Evolutionary conservation across 495 filamentous ascomycete genomes (phyloP).

Genomic region (Aspergillus hancockii): DNA sequence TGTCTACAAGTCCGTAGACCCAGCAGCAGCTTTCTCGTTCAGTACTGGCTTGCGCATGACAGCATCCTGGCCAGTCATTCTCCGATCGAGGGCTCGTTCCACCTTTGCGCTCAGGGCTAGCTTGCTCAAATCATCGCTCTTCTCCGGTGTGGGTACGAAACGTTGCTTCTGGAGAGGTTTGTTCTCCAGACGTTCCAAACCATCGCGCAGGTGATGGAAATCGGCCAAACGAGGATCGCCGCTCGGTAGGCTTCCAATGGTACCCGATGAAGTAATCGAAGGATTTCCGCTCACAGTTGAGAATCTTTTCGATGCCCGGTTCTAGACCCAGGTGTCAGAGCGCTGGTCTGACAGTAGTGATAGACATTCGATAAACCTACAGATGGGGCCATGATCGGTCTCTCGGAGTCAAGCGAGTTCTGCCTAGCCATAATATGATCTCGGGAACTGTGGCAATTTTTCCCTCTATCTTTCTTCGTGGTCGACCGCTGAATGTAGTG

Average conservation of each 20-base stretch:
- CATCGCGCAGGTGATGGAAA: conserved; percentile 78
- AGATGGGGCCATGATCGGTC: conserved; percentile 75
- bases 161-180: conserved; percentile 82
- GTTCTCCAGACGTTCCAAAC: conserved; percentile 88
- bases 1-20: conserved; percentile 25
- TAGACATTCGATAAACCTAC: conserved; percentile 49
- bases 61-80: conserved; percentile 91
- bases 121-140: conserved; percentile 83
- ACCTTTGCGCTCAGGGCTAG: conserved; percentile 91
- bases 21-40: conserved; percentile 47
- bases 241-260: conserved; percentile 60
- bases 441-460: neutral
- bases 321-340: conserved; percentile 38
- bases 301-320: conserved; percentile 73
- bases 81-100: conserved; percentile 83
- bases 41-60: conserved; percentile 67
- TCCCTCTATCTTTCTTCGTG: neutral
- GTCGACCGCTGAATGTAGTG: neutral
- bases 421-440: conserved; percentile 55
- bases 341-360: neutral
- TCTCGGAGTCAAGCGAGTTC: conserved; percentile 68
- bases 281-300: conserved; percentile 78
- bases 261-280: conserved; percentile 66
- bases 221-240: conserved; percentile 63
- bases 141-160: conserved; percentile 78